A percentile compares a stretch with the other conserved stretches of the same genome.
These are phyloP conservation scores for Ophiostoma sp. DNA, from an alignment of 2,329 filamentous ascomycete genomes.

Conservation along the genomic window DNA sequence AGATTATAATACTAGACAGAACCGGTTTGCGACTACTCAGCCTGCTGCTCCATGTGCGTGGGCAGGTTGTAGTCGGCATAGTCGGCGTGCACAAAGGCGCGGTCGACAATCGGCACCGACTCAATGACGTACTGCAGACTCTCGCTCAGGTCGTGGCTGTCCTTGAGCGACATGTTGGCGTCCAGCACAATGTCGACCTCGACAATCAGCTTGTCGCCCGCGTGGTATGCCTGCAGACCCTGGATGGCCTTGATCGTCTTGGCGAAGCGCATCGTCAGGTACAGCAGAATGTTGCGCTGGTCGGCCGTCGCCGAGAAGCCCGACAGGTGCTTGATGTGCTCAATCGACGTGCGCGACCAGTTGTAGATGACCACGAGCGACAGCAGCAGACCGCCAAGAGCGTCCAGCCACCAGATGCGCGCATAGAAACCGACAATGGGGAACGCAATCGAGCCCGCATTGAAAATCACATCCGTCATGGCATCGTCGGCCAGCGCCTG, in stretches of 20 bases:
- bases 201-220: constrained; percentile 78
- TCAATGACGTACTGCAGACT: constrained; percentile 78
- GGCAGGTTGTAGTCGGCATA: constrained; percentile 59
- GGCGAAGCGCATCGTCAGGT: constrained; percentile 90
- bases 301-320: constrained; percentile 74
- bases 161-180: constrained; percentile 66
- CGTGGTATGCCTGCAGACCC: constrained; percentile 77
- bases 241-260: constrained; percentile 82
- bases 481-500: constrained; percentile 57
- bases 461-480: constrained; percentile 69
- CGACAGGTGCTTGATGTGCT: constrained; percentile 75
- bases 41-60: constrained; percentile 51
- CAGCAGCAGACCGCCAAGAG: constrained; percentile 71
- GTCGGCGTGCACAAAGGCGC: constrained; percentile 64
- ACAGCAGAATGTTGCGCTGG: constrained; percentile 77
- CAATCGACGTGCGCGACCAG: constrained; percentile 67
- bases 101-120: constrained; percentile 72
- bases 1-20: not conserved
- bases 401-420: constrained; percentile 78
- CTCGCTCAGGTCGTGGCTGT: constrained; percentile 75
- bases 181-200: constrained; percentile 78
- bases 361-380: constrained; percentile 73
- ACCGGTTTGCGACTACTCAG: constrained; percentile 10
- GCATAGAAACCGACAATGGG: constrained; percentile 72
- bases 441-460: constrained; percentile 82